Percentiles rank a stretch among this genome's conserved stretches.
Conservation (phyloP, 805 yeast genomes). For the Candida cerambycidarum region DNA sequence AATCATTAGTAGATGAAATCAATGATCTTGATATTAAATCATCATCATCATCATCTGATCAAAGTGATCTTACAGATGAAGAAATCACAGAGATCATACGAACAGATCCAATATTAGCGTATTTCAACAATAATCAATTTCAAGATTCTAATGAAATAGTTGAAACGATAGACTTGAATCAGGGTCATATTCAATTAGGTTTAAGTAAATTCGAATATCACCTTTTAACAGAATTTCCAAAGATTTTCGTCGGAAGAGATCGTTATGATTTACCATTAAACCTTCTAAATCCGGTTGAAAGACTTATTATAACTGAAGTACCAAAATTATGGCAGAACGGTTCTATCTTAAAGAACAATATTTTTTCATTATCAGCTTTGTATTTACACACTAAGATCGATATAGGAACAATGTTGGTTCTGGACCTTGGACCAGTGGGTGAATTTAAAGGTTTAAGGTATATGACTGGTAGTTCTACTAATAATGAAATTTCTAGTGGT, state of each 20-base stretch:
- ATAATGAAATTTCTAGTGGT: neutral
- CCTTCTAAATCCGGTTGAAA: slow-evolving; percentile 5
- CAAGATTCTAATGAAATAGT: neutral
- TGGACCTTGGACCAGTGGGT: slow-evolving; percentile 5
- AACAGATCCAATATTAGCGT: slow-evolving; percentile 1
- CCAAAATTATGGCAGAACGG: slow-evolving; percentile 7
- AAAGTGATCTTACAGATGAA: neutral
- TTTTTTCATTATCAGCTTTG: slow-evolving; percentile 3
- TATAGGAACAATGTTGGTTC: slow-evolving; percentile 2
- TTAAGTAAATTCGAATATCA: slow-evolving; percentile 9
- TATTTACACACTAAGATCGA: neutral
- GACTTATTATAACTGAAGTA: neutral
- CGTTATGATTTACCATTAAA: neutral
- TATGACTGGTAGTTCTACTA: neutral
- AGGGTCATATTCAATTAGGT: slow-evolving; percentile 2
- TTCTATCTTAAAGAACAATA: slow-evolving; percentile 1
- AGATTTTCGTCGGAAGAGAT: neutral
- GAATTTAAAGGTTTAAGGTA: slow-evolving; percentile 3
- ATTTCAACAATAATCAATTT: neutral
- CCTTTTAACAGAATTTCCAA: slow-evolving; percentile 6
- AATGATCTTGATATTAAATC: neutral
- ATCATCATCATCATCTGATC: neutral
- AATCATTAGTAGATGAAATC: neutral
- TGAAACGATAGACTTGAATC: neutral
- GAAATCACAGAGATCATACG: neutral